These are phyloP conservation scores for Oryza nivara DNA, from an alignment of 176 grass and related monocot species.

Conservation along the genomic window DNA sequence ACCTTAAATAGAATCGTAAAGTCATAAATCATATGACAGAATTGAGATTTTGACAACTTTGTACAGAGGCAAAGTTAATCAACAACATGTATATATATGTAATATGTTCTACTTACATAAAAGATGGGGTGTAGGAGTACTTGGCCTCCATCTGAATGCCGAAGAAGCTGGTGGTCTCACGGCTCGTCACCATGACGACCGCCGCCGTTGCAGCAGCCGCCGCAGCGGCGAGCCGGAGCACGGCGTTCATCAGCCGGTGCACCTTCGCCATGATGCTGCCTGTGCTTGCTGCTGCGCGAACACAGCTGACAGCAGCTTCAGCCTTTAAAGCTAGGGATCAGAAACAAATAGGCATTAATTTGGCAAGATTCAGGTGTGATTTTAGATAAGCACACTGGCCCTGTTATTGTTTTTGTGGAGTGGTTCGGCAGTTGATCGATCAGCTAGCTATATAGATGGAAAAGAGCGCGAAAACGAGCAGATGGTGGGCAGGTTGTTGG, in stretches of 20 bases:
- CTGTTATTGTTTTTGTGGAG: slow-evolving; percentile 6
- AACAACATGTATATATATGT: background rate
- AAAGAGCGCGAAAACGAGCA: background rate
- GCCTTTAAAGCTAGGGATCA: background rate
- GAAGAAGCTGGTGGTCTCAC: slow-evolving; percentile 67
- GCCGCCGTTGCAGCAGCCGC: slow-evolving; percentile 51
- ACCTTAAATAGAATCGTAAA: too few species aligned
- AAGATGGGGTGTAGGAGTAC: slow-evolving; percentile 75
- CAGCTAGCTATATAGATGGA: background rate
- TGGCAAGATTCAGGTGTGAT: background rate
- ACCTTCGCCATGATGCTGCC: slow-evolving; percentile 54
- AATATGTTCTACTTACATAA: slow-evolving; percentile 49
- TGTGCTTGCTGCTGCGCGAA: background rate
- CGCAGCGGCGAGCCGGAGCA: slow-evolving; percentile 64
- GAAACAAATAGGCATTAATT: background rate
- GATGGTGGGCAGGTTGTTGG: slow-evolving; percentile 27
- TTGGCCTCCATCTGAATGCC: slow-evolving; percentile 85
- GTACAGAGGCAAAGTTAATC: too few species aligned
- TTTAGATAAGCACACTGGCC: slow-evolving; percentile 30
- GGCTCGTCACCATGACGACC: slow-evolving; percentile 89
- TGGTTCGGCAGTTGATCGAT: slow-evolving; percentile 42
- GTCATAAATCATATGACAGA: too few species aligned
- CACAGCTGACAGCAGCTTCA: background rate
- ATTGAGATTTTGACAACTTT: too few species aligned
- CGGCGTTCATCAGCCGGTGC: slow-evolving; percentile 35